These are phyloP conservation scores for Penicillium maclennaniae DNA, from an alignment of 495 filamentous ascomycete species.

Conservation along the genomic window DNA sequence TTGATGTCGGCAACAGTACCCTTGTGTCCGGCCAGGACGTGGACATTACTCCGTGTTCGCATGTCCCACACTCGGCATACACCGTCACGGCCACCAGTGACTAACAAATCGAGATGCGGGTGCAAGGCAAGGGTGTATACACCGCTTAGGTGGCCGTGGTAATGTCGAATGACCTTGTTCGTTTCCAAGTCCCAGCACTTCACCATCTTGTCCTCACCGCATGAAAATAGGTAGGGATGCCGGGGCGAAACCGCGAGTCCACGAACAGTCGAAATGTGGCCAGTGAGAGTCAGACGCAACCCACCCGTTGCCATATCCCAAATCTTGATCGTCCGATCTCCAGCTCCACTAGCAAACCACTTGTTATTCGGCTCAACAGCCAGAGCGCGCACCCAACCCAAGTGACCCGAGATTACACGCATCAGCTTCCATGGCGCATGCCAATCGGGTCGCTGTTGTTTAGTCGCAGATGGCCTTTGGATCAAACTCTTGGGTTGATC, in stretches of 20 bases:
- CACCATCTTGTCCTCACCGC: conserved; percentile 99
- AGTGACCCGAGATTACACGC: conserved; percentile 92
- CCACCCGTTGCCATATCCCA: conserved; percentile 90
- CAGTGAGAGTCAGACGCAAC: conserved; percentile 83
- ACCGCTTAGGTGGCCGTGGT: conserved; percentile 95
- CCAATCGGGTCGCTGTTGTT: conserved; percentile 84
- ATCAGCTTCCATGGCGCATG: conserved; percentile 98
- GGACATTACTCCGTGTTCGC: conserved; percentile 91
- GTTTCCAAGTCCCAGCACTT: conserved; percentile 99
- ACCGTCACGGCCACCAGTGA: conserved; percentile 92
- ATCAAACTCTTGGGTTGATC: conserved; percentile 57
- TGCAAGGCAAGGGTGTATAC: conserved; percentile 91
- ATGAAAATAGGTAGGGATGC: conserved; percentile 97
- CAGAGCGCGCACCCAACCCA: conserved; percentile 91
- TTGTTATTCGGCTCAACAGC: conserved; percentile 94
- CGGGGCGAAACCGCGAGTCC: conserved; percentile 88
- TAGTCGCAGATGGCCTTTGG: conserved; percentile 60
- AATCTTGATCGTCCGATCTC: conserved; percentile 97
- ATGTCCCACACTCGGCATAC: conserved; percentile 98
- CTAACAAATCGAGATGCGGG: conserved; percentile 88
- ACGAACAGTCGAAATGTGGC: conserved; percentile 94
- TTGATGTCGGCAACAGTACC: conserved; percentile 83
- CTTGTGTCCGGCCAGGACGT: conserved; percentile 87
- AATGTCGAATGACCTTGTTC: conserved; percentile 97
- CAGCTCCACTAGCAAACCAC: conserved; percentile 96